These are phyloP conservation scores for Arxiozyma slooffiae DNA, from an alignment of 1,139 yeast species.

Conservation along the genomic window DNA sequence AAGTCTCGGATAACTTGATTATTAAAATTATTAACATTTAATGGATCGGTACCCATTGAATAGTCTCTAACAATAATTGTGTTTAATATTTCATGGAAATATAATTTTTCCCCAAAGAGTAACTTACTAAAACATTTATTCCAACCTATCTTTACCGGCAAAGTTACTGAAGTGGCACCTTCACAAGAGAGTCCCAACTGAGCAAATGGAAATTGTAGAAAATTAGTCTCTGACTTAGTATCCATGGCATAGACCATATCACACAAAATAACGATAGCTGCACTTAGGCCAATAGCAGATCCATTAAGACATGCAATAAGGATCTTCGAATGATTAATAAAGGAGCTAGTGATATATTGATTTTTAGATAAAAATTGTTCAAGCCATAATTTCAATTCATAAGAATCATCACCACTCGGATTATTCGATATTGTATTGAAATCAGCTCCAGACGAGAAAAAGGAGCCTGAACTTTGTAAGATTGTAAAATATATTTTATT, in stretches of 20 bases:
- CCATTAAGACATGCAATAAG: conserved; percentile 75
- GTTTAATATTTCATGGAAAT: conserved; percentile 48
- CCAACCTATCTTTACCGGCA: conserved; percentile 63
- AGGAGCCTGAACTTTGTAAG: conserved; percentile 63
- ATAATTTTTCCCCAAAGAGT: conserved; percentile 56
- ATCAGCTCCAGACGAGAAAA: conserved; percentile 83
- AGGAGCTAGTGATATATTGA: conserved; percentile 55
- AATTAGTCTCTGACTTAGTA: conserved; percentile 43
- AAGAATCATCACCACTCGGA: conserved; percentile 12
- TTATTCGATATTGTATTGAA: conserved; percentile 35
- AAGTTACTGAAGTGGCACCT: conserved; percentile 65
- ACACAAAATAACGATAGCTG: conserved; percentile 65
- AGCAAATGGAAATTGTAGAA: conserved; percentile 66
- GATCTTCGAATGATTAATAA: conserved; percentile 63
- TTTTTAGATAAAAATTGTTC: conserved; percentile 59
- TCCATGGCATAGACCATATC: conserved; percentile 61
- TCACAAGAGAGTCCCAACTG: conserved; percentile 78
- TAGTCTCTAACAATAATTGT: conserved; percentile 59
- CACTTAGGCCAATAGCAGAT: conserved; percentile 73
- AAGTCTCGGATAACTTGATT: conserved; percentile 41
- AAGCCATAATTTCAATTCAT: conserved; percentile 41
- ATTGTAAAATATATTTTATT: conserved; percentile 57
- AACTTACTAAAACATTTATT: conserved; percentile 68
- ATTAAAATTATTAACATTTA: conserved; percentile 52
- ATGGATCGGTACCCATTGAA: conserved; percentile 24